Evolutionary conservation across 306 rosid species (phyloP).

Genomic region (Prunus davidiana): DNA sequence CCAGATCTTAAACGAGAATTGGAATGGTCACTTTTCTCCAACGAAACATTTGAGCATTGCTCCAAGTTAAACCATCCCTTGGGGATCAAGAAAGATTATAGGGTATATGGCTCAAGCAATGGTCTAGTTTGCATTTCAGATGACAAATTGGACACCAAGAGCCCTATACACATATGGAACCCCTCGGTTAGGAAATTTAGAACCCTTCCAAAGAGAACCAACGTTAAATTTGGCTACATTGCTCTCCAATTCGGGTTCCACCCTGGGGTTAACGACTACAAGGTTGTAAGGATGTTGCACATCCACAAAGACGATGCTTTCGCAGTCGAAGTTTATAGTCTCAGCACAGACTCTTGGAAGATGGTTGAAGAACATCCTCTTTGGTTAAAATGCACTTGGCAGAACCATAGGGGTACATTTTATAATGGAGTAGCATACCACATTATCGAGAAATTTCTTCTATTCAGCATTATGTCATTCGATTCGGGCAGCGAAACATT

Average conservation of each 20-base stretch:
- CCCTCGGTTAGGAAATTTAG: neutral
- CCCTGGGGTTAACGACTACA: slow-evolving; percentile 1
- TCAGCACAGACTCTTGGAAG: slow-evolving; percentile 7
- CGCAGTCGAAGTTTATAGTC: neutral
- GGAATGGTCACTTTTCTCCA: neutral
- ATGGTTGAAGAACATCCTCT: neutral
- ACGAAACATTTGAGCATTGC: neutral
- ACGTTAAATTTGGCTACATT: neutral
- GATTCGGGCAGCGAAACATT: neutral
- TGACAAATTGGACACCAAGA: neutral
- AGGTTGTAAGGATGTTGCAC: neutral
- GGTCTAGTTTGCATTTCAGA: neutral
- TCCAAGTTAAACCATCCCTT: neutral
- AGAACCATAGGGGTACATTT: neutral
- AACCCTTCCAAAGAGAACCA: neutral
- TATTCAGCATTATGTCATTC: neutral
- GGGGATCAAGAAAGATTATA: neutral
- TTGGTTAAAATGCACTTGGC: neutral
- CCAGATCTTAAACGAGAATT: too few relatives aligned
- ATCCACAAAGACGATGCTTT: neutral
- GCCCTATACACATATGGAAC: slow-evolving; percentile 13
- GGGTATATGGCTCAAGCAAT: neutral
- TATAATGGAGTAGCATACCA: slow-evolving; percentile 3
- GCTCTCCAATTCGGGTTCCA: slow-evolving; percentile 1
- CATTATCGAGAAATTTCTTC: neutral